Base-by-base conservation (phyloP, 495 filamentous ascomycete species). In the Aspergillus funiculosus region DNA sequence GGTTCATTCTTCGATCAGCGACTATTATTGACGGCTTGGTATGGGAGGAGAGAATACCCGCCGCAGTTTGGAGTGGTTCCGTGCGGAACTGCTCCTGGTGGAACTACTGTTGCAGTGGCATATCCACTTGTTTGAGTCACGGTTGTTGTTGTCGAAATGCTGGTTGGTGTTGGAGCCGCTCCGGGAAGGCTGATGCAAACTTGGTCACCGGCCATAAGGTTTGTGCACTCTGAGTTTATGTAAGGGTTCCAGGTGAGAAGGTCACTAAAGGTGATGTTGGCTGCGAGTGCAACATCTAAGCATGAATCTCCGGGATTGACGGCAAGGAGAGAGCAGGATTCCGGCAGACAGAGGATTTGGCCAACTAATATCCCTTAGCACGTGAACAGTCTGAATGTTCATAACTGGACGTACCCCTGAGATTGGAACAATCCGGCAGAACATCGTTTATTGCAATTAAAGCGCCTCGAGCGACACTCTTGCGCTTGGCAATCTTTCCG, bases 181-280 rank as follows among this genome's bases (percentile, higher is more conserved):
- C 36, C 28, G 6, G 47, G 47, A 6, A 19, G 8, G 30, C n/a
- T 22, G 10, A 46, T 30, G 18, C 43, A 47, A 11, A 52, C 30
- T 13, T 47, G 37, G 10, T 52, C 43, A 6, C 50, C 43, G 17
- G 32, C 38, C 11, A 31, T 27, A 1, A 52, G 48, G 39, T 51
- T 51, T 10, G 41, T 51, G 20, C 48, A 51, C n/a, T 35, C 41
- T 3, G 34, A 4, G 14, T 51, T 40, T 26, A 51, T n/a, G 21
- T 34, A 51, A 11, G 27, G 21, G 27, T 51, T 51, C 48, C 48
- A 51, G 1, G 28, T 20, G 2, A 32, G 28, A 11, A 51, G 27
- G 0, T 45, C 7, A 6, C 30, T n/a, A 3, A 45, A 5, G 25
- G n/a, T 31, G 26, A 41, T 27, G 5, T 8, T 10, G 21, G 24